Evolutionary conservation across 495 filamentous ascomycete genomes (phyloP), one percentile per base, ranked within the genome.

Genomic region (Penicillium salamii): DNA sequence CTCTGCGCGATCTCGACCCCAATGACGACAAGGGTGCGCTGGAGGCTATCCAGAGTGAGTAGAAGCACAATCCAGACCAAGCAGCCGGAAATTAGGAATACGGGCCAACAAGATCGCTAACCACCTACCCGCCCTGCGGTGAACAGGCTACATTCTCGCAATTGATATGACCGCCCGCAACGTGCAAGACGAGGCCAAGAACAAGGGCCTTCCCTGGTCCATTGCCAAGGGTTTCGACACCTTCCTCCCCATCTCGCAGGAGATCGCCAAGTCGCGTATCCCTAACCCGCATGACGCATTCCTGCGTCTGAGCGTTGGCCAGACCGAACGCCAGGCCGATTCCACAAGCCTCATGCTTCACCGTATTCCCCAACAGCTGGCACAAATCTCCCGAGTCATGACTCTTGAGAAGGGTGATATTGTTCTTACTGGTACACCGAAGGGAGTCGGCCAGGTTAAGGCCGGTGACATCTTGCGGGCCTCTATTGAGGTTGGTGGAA

Each of bases 161-260:
- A 95, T 96, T 59, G 91, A 96, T 69, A 92, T 96, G 89, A 96
- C 91, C 6, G 91, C 87, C 3, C 87, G 91, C 52, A 95, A 96
- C 66, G 78, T 88, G 34, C 93, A 98, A 75, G 87, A 96, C 52
- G 86, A 95, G 72, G 93, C 90, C 46, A 97, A 97, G 79, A 89
- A 88, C 71, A 95, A 95, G 75, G 89, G 92, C 13, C 81, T 97
- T n/a, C 93, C 93, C 13, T 98, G 93, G 93, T 80, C 84, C 46
- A 93, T 96, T 52, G 83, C 86, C 50, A 98, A 98, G 73, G 95
- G 95, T 32, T 97, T 96, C 66, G 95, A 97, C 62, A 97, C 93
- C 17, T 98, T 98, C 77, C 77, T 91, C 8, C 93, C 93, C 38
- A 78, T 98, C 50, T 86, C 81, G 53, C 71, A 85, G 33, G 76